A percentile compares a stretch with the other conserved stretches of the same genome.
Conservation (phyloP, 306 rosid genomes). For the Benincasa hispida region DNA sequence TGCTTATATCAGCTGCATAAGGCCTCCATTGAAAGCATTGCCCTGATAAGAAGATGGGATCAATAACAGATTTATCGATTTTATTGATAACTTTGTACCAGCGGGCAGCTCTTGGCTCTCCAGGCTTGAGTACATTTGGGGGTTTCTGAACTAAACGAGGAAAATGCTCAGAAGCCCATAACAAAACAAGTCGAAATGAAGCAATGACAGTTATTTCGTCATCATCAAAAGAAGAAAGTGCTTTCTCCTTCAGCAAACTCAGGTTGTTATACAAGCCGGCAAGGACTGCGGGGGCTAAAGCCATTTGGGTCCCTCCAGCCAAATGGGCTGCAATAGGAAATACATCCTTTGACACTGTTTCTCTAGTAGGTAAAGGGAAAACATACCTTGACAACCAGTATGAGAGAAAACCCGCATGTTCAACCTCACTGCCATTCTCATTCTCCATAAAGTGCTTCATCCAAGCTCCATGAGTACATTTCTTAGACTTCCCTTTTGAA, state of each 20-base stretch:
- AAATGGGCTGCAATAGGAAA: constrained; percentile 31
- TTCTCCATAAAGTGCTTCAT: constrained; percentile 25
- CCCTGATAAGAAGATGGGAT: not conserved
- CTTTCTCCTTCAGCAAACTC: not conserved
- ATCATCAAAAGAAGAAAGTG: not conserved
- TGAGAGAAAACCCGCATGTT: constrained; percentile 34
- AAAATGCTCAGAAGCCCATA: constrained; percentile 55
- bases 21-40: constrained; percentile 36
- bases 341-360: constrained; percentile 5
- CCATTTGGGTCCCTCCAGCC: constrained; percentile 31
- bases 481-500: not conserved
- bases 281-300: constrained; percentile 45
- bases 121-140: not conserved
- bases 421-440: constrained; percentile 14
- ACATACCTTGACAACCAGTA: constrained; percentile 45
- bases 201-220: constrained; percentile 8
- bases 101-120: constrained; percentile 18
- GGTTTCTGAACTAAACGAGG: not conserved
- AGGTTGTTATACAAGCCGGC: constrained; percentile 29
- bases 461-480: constrained; percentile 18
- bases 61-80: constrained; percentile 6
- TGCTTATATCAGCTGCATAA: constrained; percentile 12
- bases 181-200: constrained; percentile 33
- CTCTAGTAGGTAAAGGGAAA: constrained; percentile 10
- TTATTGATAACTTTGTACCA: constrained; percentile 14